Conservation (phyloP, 2,329 filamentous ascomycete genomes). For the Rhinocladiella mackenziei region DNA sequence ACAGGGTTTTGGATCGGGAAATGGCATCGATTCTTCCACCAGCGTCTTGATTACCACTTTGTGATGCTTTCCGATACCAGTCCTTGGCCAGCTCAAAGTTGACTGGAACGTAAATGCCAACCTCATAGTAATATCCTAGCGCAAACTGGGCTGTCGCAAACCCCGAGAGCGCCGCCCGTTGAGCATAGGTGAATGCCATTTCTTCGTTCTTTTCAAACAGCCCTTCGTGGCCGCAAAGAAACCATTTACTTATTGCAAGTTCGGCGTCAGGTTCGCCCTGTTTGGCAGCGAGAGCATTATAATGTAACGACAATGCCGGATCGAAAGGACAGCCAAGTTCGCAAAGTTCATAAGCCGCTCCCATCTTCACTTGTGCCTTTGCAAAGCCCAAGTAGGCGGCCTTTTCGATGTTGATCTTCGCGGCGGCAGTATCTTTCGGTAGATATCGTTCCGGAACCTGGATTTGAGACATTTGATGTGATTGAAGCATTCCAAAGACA, state of each 20-base stretch:
- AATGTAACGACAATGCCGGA: slow-evolving; percentile 85
- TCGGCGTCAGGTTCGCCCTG: slow-evolving; percentile 93
- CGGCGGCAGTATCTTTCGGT: slow-evolving; percentile 65
- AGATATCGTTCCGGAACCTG: slow-evolving; percentile 69
- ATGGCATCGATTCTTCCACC: slow-evolving; percentile 76
- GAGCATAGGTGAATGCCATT: slow-evolving; percentile 84
- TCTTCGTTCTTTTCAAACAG: slow-evolving; percentile 95
- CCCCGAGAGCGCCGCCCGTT: slow-evolving; percentile 75
- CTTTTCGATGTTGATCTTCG: slow-evolving; percentile 89
- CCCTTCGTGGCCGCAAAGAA: slow-evolving; percentile 88
- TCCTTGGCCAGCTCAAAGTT: slow-evolving; percentile 74
- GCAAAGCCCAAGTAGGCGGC: slow-evolving; percentile 93
- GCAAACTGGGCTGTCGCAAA: slow-evolving; percentile 92
- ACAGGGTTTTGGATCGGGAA: slow-evolving; percentile 74
- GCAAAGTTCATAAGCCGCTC: slow-evolving; percentile 88
- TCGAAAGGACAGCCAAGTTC: slow-evolving; percentile 93
- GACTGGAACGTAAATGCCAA: slow-evolving; percentile 85
- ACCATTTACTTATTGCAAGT: slow-evolving; percentile 97
- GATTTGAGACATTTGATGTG: slow-evolving; percentile 87
- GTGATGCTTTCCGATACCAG: slow-evolving; percentile 88
- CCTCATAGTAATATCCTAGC: slow-evolving; percentile 95
- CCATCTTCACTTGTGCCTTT: slow-evolving; percentile 97
- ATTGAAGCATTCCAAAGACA: slow-evolving; percentile 89
- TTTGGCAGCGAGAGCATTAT: slow-evolving; percentile 86
- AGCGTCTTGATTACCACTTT: slow-evolving; percentile 89